Percentiles rank a stretch among this genome's conserved stretches.
These are phyloP conservation scores for Fusarium caatingaense DNA, from an alignment of 2,329 filamentous ascomycete genomes.

Conservation along the genomic window DNA sequence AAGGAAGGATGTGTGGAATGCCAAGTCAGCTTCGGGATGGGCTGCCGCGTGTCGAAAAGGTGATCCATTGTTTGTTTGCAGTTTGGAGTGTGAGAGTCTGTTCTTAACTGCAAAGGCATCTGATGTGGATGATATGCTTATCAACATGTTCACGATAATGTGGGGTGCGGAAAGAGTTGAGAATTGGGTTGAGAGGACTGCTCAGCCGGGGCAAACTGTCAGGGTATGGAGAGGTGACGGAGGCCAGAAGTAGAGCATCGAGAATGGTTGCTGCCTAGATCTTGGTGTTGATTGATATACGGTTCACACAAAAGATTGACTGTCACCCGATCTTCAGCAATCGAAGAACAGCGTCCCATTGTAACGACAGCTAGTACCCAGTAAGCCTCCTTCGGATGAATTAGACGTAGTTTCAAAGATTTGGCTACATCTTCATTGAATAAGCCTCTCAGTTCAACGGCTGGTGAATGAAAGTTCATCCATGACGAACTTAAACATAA, in stretches of 20 bases:
- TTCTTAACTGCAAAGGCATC: conserved; percentile 8
- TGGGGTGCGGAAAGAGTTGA: conserved; percentile 21
- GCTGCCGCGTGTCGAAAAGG: not conserved
- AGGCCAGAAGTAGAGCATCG: not conserved
- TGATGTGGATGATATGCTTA: not conserved
- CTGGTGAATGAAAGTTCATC: not conserved
- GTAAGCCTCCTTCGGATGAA: rapidly evolving
- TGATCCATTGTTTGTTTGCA: conserved; percentile 10
- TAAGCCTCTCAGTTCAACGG: not conserved
- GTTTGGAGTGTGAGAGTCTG: conserved; percentile 10
- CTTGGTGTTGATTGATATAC: no score
- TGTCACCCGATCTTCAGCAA: not conserved
- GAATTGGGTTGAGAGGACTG: conserved; percentile 18
- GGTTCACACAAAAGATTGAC: rapidly evolving
- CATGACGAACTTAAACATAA: no score
- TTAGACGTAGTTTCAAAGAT: not conserved
- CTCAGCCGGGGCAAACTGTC: not conserved
- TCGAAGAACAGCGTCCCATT: no score
- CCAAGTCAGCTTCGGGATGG: not conserved
- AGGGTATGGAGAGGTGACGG: conserved; percentile 1
- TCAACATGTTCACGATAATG: conserved; percentile 20
- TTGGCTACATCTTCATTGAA: not conserved
- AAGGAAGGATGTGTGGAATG: not conserved
- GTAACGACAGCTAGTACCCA: not conserved
- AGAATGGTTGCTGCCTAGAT: not conserved